Base-by-base conservation (phyloP, 257 asterid genomes). In the Orobanche coerulescens region DNA sequence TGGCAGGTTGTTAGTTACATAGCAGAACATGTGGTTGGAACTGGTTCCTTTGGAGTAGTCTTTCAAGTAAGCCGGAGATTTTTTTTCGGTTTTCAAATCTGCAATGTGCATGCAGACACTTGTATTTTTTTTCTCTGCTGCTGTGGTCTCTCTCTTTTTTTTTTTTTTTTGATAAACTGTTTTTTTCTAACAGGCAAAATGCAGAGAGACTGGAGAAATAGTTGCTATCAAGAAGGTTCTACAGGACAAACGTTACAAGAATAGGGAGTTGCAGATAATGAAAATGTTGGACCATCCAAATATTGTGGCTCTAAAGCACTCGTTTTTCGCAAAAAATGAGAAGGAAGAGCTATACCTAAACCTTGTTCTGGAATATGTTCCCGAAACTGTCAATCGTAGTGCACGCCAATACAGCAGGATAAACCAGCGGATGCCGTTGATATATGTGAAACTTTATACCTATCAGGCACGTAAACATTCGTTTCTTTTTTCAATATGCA, bases 261-360 rank as follows among this genome's bases (percentile, higher is more conserved):
- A 90, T 75, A 82, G 97, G 71, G 97, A 90, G 74, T 77, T 90
- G 81, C 96, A 87, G 81, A 91, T 91, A 61, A 83, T 91, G 97
- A 96, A 91, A 71, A 87, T 85, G 97, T 76, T 91, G 83, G 97
- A 91, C 70, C 97, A 91, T 82, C 97, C 97, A 39, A 91, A 91
- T 74, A 73, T 87, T 60, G 96, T 91, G 61, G 86, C 89, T 65
- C 89, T 91, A 28, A 91, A 83, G 77, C 97, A 91, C 73, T 91
- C 95, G 31, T 91, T 91, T 73, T 91, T 81, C 70, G 84, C 97
- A 24, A 87, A 93, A 65, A 80, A 86, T 33, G 95, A 87, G 70
- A 91, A 87, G 74, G 97, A 91, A 70, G 97, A 91, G 79, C 78
- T 91, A 11, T 87, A 91, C 82, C 85, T 91, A 67, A 91, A 91